These are phyloP conservation scores for Sclerotiophoma versabilis DNA, from an alignment of 2,329 filamentous ascomycete species.

Conservation along the genomic window DNA sequence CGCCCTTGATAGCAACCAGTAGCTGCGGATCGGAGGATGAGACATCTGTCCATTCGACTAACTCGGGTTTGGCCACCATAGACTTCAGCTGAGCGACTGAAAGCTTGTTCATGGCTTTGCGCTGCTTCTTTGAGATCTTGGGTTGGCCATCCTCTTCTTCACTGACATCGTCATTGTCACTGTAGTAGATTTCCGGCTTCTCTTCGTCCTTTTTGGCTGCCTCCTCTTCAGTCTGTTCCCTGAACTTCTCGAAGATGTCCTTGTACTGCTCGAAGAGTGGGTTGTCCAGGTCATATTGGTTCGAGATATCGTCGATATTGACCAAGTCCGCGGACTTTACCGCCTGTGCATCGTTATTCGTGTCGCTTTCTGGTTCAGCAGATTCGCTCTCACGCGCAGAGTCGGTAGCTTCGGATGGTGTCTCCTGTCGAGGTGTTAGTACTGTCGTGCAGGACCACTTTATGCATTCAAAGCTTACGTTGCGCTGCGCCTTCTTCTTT, in stretches of 20 bases:
- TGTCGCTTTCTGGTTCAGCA: constrained; percentile 41
- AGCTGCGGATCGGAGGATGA: constrained; percentile 88
- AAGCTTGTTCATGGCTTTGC: constrained; percentile 88
- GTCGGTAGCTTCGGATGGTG: constrained; percentile 40
- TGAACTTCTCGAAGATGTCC: constrained; percentile 80
- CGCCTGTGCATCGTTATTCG: constrained; percentile 45
- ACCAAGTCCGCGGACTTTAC: constrained; percentile 57
- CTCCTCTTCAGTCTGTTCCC: constrained; percentile 64
- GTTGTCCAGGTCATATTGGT: constrained; percentile 69
- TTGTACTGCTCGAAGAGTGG: constrained; percentile 85
- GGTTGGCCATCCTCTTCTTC: constrained; percentile 75
- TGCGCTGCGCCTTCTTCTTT: constrained; percentile 91
- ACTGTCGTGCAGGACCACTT: neutral
- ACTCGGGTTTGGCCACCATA: constrained; percentile 85
- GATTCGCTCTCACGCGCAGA: constrained; percentile 50
- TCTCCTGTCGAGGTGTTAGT: constrained; percentile 43
- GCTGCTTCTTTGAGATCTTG: constrained; percentile 92
- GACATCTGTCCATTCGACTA: constrained; percentile 97
- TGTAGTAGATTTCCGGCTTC: constrained; percentile 84
- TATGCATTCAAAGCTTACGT: constrained; percentile 50
- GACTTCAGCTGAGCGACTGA: constrained; percentile 96
- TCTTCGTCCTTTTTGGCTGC: constrained; percentile 61
- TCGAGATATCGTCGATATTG: constrained; percentile 44
- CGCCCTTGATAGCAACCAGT: constrained; percentile 92
- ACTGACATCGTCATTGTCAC: constrained; percentile 84